Conservation (phyloP, 163 green algal genomes). For the Scenedesmus sp. region DNA sequence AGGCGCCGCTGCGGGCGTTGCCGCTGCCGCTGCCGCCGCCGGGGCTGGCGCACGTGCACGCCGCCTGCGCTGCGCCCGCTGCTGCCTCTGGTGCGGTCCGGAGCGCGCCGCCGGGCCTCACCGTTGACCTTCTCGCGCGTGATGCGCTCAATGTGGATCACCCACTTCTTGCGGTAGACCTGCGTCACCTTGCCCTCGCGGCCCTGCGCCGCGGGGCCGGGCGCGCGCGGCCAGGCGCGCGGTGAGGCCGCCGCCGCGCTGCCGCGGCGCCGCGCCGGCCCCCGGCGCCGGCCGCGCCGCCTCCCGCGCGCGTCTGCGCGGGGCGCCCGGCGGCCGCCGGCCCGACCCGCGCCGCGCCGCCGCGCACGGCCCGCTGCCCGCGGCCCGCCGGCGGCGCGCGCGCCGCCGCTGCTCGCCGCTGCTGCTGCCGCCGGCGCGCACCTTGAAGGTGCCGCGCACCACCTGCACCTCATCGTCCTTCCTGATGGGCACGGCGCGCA, state of each 20-base stretch:
- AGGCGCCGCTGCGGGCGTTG: background rate
- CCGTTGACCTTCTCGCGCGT: conserved; percentile 99
- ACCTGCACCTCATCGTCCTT: conserved; percentile 99
- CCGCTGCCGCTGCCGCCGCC: background rate
- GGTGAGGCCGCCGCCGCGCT: background rate
- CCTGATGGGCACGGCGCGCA: conserved; percentile 92
- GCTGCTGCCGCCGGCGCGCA: conserved; percentile 32
- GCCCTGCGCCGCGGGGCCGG: no score
- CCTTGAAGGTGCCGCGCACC: conserved; percentile 97
- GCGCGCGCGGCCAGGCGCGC: no score
- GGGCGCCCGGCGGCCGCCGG: no score
- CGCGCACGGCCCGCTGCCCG: no score
- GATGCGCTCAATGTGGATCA: conserved; percentile 99
- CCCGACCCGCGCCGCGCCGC: no score
- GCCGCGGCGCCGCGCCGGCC: background rate
- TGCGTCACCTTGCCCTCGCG: conserved; percentile 98
- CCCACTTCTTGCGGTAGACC: conserved; percentile 99
- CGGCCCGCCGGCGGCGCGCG: no score
- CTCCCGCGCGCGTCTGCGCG: no score
- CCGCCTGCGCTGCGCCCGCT: background rate
- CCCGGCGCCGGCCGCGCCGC: background rate
- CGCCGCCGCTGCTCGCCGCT: no score
- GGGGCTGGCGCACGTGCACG: background rate
- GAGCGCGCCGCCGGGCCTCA: no score
- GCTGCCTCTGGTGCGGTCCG: background rate